phyloP scores from a whole-genome alignment of 306 rosid genomes.

The Inga leiocalycina region DNA sequence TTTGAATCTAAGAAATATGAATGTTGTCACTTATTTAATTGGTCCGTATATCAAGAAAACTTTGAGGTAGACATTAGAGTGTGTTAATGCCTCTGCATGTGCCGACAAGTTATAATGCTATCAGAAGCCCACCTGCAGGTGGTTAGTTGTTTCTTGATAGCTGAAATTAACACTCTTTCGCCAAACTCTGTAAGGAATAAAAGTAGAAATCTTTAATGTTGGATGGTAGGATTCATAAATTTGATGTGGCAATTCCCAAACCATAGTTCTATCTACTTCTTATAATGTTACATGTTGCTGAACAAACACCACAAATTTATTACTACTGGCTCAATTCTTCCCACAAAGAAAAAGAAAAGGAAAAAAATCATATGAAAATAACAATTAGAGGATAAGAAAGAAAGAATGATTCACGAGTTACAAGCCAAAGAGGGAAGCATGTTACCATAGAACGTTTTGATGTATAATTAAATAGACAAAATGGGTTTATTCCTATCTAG shows the following conservation, averaged over 20 bases:
- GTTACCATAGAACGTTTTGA: conserved; percentile 35
- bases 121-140: background rate
- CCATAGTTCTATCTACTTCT: background rate
- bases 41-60: background rate
- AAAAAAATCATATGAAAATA: background rate
- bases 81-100: background rate
- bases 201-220: background rate
- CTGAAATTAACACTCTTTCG: conserved; percentile 8
- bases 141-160: conserved; percentile 22
- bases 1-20: background rate
- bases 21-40: background rate
- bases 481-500: conserved; percentile 42
- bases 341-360: background rate
- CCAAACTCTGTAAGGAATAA: conserved; percentile 9
- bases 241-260: background rate
- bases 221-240: background rate
- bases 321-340: background rate
- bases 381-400: conserved; percentile 18
- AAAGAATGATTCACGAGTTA: conserved; percentile 20
- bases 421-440: conserved; percentile 41
- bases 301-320: background rate
- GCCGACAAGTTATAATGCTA: conserved; percentile 46
- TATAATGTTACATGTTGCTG: background rate
- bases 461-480: conserved; percentile 29
- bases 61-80: background rate